Base-by-base conservation (phyloP, 257 asterid species). In the Avicennia marina region DNA sequence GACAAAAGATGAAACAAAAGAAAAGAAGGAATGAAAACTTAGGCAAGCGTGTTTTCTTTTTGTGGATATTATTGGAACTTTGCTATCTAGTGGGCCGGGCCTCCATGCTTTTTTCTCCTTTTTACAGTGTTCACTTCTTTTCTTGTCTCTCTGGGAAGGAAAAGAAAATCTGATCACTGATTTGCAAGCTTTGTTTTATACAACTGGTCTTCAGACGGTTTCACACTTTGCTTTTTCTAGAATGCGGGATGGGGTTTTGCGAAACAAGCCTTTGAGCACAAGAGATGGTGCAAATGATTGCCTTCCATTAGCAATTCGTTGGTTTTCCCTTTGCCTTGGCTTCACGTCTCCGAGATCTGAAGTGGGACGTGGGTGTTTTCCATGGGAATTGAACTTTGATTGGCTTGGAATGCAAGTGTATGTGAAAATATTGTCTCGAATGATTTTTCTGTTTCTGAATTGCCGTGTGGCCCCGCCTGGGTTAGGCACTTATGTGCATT, bases 251-350 rank as follows among this genome's bases (percentile, higher is more conserved):
- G 56, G 74, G 43, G 46, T 65, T 67, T 64, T 60, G 63, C 69
- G n/a, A 59, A 65, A 53, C 67, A 64, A 72, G 73, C 51, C 72
- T 74, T 81, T 72, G 80, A 75, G 86, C 70, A 68, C 60, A 69
- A 63, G 81, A 66, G 83, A 75, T 33, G 75, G 72, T 60, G 73
- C 72, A 81, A 63, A 81, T 77, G 78, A 75, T 81, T 86, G 64
- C 73, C 64, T 71, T 34, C n/a, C 41, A 11, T 65, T 59, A 32
- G 72, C 66, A 55, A 38, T 68, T 70, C 77, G 63, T 59, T 74
- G 69, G 74, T 57, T 65, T 71, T 71, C 66, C 73, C 58, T 70
- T 65, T 60, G 13, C 73, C 69, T 73, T 72, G 51, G 80, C 67
- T 78, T 71, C 70, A 76, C 80, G 79, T 69, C 78, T 42, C 54